These are phyloP conservation scores for Thelonectria blattea DNA, from an alignment of 2,329 filamentous ascomycete species.

Conservation along the genomic window DNA sequence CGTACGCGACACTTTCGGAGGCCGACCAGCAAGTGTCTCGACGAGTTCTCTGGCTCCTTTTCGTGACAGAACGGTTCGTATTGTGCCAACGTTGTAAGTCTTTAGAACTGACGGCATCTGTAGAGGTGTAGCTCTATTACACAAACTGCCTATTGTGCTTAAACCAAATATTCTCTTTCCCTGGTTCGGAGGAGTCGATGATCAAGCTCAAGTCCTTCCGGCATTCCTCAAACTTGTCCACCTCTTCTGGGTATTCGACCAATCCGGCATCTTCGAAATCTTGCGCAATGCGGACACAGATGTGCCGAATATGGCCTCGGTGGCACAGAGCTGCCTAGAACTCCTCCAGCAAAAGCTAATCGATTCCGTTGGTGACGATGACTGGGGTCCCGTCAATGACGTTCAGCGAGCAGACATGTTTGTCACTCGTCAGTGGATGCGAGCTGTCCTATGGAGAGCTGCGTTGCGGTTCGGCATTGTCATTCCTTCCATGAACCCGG, in stretches of 20 bases:
- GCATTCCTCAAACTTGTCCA: constrained; percentile 57
- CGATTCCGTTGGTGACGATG: constrained; percentile 47
- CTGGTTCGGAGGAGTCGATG: constrained; percentile 43
- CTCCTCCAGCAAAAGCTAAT: constrained; percentile 51
- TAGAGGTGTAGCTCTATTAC: constrained; percentile 56
- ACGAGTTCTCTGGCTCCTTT: constrained; percentile 55
- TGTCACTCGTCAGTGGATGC: constrained; percentile 59
- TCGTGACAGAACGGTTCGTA: constrained; percentile 51
- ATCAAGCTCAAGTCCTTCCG: constrained; percentile 52
- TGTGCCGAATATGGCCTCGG: constrained; percentile 38
- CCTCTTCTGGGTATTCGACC: constrained; percentile 57
- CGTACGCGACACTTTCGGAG: constrained; percentile 44
- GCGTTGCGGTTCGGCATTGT: constrained; percentile 43
- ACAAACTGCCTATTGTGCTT: constrained; percentile 55
- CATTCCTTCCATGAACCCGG: constrained; percentile 43
- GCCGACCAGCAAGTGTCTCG: constrained; percentile 53
- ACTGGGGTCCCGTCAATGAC: constrained; percentile 48
- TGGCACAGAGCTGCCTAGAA: constrained; percentile 44
- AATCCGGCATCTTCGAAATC: constrained; percentile 55
- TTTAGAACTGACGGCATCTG: constrained; percentile 12
- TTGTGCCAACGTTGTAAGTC: background rate
- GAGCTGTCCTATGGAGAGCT: constrained; percentile 54
- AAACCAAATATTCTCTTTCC: constrained; percentile 48
- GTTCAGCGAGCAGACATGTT: constrained; percentile 56
- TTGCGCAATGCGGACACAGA: constrained; percentile 47